Evolutionary conservation across 2,329 filamentous ascomycete species (phyloP).

Genomic region (Penicillium psychrosexuale): DNA sequence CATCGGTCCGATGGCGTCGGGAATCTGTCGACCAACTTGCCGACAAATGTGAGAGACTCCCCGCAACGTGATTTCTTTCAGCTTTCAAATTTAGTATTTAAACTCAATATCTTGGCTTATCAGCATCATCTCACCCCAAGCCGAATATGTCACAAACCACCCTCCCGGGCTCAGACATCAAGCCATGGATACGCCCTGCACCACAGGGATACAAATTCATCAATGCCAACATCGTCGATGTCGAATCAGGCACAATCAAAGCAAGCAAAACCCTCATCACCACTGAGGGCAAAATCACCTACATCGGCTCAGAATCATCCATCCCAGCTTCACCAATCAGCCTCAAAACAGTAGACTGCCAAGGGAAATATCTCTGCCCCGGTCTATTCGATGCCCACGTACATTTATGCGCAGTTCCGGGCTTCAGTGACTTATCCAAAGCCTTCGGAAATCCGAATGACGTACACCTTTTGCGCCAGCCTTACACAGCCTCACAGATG

Average conservation of each 20-base stretch:
- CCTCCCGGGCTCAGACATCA: slow-evolving; percentile 18
- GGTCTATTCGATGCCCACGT: slow-evolving; percentile 29
- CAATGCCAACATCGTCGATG: slow-evolving; percentile 26
- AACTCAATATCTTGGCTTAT: background rate
- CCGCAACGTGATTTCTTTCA: background rate
- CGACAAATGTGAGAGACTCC: slow-evolving; percentile 4
- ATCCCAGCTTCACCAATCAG: slow-evolving; percentile 7
- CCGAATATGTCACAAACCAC: slow-evolving; percentile 11
- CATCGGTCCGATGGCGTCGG: slow-evolving; percentile 13
- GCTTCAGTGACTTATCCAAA: slow-evolving; percentile 21
- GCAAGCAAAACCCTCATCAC: slow-evolving; percentile 15
- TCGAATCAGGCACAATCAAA: slow-evolving; percentile 17
- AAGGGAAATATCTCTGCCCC: slow-evolving; percentile 23
- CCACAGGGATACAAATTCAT: slow-evolving; percentile 19
- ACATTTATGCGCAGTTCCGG: slow-evolving; percentile 26
- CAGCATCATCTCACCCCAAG: background rate
- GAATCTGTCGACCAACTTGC: slow-evolving; percentile 13
- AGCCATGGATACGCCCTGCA: slow-evolving; percentile 23
- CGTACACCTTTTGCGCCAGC: slow-evolving; percentile 22
- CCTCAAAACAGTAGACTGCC: slow-evolving; percentile 15
- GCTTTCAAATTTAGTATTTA: background rate
- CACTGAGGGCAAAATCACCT: slow-evolving; percentile 19
- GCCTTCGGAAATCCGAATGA: slow-evolving; percentile 23
- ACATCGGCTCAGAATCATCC: slow-evolving; percentile 10
- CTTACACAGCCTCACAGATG: slow-evolving; percentile 43